Conservation (phyloP, 2,329 filamentous ascomycete species). For the Phyllosticta paracitricarpa region DNA sequence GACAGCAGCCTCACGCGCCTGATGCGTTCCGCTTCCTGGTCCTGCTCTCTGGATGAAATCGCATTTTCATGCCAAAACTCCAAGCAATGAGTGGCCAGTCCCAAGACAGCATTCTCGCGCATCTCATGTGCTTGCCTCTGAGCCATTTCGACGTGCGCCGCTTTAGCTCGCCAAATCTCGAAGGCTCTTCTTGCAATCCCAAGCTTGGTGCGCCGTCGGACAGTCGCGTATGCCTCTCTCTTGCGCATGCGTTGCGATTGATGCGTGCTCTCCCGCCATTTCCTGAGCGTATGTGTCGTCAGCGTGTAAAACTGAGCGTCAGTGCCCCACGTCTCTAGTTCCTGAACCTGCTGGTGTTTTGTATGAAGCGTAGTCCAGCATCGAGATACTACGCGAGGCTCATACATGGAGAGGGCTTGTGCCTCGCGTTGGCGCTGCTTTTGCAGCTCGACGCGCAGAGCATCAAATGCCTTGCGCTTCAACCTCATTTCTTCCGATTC, state of each 20-base stretch:
- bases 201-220: slow-evolving; percentile 45
- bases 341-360: slow-evolving; percentile 32
- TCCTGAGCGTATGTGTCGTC: slow-evolving; percentile 39
- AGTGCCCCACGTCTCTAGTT: slow-evolving; percentile 43
- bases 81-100: slow-evolving; percentile 25
- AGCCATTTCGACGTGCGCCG: slow-evolving; percentile 13
- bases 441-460: slow-evolving; percentile 19
- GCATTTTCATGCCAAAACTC: slow-evolving; percentile 34
- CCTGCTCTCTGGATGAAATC: slow-evolving; percentile 15
- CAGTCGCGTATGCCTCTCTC: slow-evolving; percentile 45
- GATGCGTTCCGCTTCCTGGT: slow-evolving; percentile 19
- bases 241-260: slow-evolving; percentile 43
- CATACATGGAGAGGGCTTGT: slow-evolving; percentile 32
- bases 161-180: slow-evolving; percentile 26
- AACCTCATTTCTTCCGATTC: slow-evolving; percentile 22
- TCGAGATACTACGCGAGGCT: slow-evolving; percentile 29
- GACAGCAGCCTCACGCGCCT: slow-evolving; percentile 19
- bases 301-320: slow-evolving; percentile 48
- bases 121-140: slow-evolving; percentile 25
- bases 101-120: slow-evolving; percentile 16
- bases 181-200: slow-evolving; percentile 38
- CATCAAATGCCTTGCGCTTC: slow-evolving; percentile 11
- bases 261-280: slow-evolving; percentile 42
- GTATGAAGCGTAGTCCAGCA: slow-evolving; percentile 27
- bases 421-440: slow-evolving; percentile 21